Conservation (phyloP, 129 eudicot species). For the Artemisia argyi region DNA sequence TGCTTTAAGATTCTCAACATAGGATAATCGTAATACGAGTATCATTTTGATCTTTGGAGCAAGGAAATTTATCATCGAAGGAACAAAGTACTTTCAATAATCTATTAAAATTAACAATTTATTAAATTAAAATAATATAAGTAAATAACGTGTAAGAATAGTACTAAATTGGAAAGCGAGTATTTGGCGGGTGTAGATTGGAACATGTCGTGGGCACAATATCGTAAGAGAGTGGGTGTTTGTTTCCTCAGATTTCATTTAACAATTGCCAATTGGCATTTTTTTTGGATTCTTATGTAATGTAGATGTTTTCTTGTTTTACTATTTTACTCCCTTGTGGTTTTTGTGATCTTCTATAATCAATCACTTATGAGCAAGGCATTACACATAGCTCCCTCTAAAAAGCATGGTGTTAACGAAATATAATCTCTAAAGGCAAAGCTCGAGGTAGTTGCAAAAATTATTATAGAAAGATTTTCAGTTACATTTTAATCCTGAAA, state of each 20-base stretch:
- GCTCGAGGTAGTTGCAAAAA: too few species aligned
- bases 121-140: background rate
- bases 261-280: conserved; percentile 36
- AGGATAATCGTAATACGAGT: too few species aligned
- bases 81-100: background rate
- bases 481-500: too few species aligned
- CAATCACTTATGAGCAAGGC: background rate
- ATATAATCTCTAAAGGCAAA: background rate
- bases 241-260: conserved; percentile 8
- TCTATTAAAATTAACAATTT: background rate
- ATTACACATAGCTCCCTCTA: background rate
- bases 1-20: too few species aligned
- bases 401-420: background rate
- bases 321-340: conserved; percentile 19
- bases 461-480: background rate
- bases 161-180: conserved; percentile 10
- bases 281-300: background rate
- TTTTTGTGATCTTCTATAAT: background rate
- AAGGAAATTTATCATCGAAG: background rate
- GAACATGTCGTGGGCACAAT: conserved; percentile 40
- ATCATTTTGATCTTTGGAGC: background rate
- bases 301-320: conserved; percentile 5
- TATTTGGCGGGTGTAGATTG: conserved; percentile 31
- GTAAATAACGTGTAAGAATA: background rate
- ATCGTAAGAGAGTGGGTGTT: conserved; percentile 34